Base-by-base conservation (phyloP, 345 rosid species). In the Gossypium thurberi region DNA sequence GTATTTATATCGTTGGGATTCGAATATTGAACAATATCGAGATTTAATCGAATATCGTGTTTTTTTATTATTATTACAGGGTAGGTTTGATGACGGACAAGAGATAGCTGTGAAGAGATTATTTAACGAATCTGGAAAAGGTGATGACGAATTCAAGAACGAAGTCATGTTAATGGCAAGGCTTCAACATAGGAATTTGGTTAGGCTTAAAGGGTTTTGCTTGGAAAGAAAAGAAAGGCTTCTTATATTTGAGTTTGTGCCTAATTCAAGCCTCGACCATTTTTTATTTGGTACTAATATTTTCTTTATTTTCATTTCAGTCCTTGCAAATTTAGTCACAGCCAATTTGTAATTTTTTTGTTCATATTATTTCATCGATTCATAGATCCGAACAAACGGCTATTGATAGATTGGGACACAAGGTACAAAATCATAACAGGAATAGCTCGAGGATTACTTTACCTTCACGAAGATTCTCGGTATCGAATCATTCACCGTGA, bases 401-500 rank as follows among this genome's bases (percentile, higher is more conserved):
- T 10, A 15, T 28, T 9, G 17, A 11, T 72, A 10, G 58, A 60
- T 60, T 72, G 75, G 75, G 28, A 72, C 8, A 79, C 1, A 25
- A 7, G 76, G 67, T 64, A 64, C 28, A 64, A 18, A 64, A 64
- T 64, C 28, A 64, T 64, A 42, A 43, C 17, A 21, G 89, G 85
- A n/a, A 75, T 84, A 21, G 83, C 87, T 47, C 71, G 17, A 48
- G 87, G 91, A 4, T 64, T 85, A 63, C 70, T 82, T 9, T 87
- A 85, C 68, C 81, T 87, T 26, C 89, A 87, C 0, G 82, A 87
- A 42, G 84, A 82, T 18, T 85, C 82, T 46, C 65, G 81, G 1
- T 72, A 81, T 1, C 57, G 84, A n/a, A 81, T 87, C 12, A 80
- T 84, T 10, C 91, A 84, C n/a, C 79, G 85, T 1, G 86, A 87